Percentiles rank a stretch among this genome's conserved stretches.
phyloP scores from a whole-genome alignment of 371 early-diverging fungal species.

The Mortierella sp. region DNA sequence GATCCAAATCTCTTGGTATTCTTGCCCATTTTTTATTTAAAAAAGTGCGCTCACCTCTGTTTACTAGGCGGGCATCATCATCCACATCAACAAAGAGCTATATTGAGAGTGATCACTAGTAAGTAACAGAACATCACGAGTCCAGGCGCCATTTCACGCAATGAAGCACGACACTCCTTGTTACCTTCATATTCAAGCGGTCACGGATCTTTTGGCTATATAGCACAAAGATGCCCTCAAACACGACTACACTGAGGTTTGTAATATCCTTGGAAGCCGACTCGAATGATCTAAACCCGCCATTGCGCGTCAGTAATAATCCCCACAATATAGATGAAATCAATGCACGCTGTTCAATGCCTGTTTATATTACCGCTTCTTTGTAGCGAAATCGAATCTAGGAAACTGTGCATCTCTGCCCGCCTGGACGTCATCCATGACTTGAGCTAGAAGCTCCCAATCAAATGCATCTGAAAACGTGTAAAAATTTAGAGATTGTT shows the following conservation, averaged over 20 bases:
- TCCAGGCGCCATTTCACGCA: not conserved
- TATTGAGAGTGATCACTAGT: conserved; percentile 19
- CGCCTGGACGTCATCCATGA: conserved; percentile 38
- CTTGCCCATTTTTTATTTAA: too few species aligned
- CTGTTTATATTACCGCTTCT: conserved; percentile 27
- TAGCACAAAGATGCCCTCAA: conserved; percentile 94
- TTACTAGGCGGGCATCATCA: conserved; percentile 72
- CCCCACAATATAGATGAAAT: not conserved
- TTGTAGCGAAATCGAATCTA: conserved; percentile 50
- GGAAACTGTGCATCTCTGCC: conserved; percentile 34
- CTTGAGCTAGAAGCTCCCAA: conserved; percentile 43
- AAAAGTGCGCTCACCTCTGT: conserved; percentile 63
- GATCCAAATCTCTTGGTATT: too few species aligned
- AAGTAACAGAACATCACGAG: conserved; percentile 42
- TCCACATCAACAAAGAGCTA: conserved; percentile 77
- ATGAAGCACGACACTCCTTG: not conserved
- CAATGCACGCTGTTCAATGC: not conserved
- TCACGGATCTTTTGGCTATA: conserved; percentile 84
- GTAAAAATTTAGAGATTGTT: not conserved
- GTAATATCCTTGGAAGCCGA: conserved; percentile 36
- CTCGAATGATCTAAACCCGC: conserved; percentile 26
- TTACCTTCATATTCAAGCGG: conserved; percentile 90
- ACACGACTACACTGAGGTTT: conserved; percentile 83
- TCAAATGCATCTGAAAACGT: conserved; percentile 39
- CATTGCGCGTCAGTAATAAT: not conserved